phyloP scores from a whole-genome alignment of 768 basidiomycete species.

The Holtermannia corniformis region DNA sequence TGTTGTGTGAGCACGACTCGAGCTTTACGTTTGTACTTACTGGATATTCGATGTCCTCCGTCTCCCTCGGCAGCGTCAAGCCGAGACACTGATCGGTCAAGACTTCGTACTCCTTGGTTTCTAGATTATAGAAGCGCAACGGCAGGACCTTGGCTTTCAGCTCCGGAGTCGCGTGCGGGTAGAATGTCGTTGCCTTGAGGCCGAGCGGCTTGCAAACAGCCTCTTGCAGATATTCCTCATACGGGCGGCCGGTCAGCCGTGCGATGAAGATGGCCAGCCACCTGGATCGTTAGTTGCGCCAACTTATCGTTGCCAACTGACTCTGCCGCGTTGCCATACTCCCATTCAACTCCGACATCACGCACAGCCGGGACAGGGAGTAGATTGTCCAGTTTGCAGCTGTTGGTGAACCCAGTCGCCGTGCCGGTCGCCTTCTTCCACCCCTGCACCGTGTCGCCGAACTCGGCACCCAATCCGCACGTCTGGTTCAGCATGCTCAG shows the following conservation, averaged over 20 bases:
- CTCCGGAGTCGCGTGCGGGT: slow-evolving; percentile 15
- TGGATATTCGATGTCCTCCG: slow-evolving; percentile 30
- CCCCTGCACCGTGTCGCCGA: slow-evolving; percentile 13
- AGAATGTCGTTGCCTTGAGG: slow-evolving; percentile 25
- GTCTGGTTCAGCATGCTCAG: slow-evolving; percentile 28
- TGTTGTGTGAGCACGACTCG: too few species aligned
- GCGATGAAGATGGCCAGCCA: slow-evolving; percentile 23
- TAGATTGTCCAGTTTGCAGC: slow-evolving; percentile 34
- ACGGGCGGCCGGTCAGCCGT: slow-evolving; percentile 5
- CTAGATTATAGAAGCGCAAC: not conserved
- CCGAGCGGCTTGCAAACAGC: slow-evolving; percentile 19
- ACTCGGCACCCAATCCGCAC: slow-evolving; percentile 30
- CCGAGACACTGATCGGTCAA: slow-evolving; percentile 14
- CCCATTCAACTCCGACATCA: slow-evolving; percentile 17
- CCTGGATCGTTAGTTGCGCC: not conserved
- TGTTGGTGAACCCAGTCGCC: slow-evolving; percentile 29
- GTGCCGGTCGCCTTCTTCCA: slow-evolving; percentile 18
- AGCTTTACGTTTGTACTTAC: too few species aligned
- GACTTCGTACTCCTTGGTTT: slow-evolving; percentile 10
- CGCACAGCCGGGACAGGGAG: slow-evolving; percentile 25
- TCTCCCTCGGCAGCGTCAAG: slow-evolving; percentile 28
- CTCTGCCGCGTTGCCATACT: slow-evolving; percentile 34
- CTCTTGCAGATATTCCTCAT: slow-evolving; percentile 23
- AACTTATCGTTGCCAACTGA: slow-evolving; percentile 2
- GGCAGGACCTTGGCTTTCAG: not conserved